Evolutionary conservation across 768 basidiomycete species (phyloP).

Genomic region (Lanmaoa pseudosensibilis): DNA sequence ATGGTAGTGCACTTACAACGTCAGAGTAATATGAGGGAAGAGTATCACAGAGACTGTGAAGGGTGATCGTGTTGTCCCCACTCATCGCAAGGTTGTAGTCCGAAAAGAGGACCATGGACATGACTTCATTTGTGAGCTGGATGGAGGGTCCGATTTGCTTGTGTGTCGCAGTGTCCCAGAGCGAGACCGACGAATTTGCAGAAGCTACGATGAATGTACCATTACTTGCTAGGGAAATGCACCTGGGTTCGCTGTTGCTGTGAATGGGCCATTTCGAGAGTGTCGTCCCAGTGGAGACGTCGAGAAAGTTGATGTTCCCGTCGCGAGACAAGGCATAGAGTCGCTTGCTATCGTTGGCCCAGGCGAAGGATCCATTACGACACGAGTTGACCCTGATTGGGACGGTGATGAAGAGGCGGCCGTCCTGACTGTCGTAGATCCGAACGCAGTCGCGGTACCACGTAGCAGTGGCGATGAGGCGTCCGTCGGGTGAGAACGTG

Average conservation of each 20-base stretch:
- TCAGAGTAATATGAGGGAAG: background rate
- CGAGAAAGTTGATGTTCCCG: background rate
- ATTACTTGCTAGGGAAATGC: background rate
- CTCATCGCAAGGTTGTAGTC: background rate
- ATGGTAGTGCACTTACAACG: background rate
- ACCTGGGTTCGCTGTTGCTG: no score
- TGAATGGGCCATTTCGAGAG: background rate
- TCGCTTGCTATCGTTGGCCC: background rate
- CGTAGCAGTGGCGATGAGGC: background rate
- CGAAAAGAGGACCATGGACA: no score
- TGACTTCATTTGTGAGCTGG: no score
- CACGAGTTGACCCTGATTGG: background rate
- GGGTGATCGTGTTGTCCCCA: background rate
- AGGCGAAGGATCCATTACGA: background rate
- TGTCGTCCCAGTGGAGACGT: background rate
- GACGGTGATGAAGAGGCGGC: background rate
- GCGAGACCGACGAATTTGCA: background rate
- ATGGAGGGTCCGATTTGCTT: background rate
- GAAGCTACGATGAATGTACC: background rate
- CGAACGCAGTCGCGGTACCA: background rate
- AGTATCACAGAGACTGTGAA: background rate
- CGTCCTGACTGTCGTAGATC: background rate
- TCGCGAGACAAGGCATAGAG: background rate
- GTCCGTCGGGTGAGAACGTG: conserved; percentile 7
- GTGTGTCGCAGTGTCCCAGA: background rate